phyloP scores from a whole-genome alignment of 768 basidiomycete genomes.

The Fibroporia radiculosa region DNA sequence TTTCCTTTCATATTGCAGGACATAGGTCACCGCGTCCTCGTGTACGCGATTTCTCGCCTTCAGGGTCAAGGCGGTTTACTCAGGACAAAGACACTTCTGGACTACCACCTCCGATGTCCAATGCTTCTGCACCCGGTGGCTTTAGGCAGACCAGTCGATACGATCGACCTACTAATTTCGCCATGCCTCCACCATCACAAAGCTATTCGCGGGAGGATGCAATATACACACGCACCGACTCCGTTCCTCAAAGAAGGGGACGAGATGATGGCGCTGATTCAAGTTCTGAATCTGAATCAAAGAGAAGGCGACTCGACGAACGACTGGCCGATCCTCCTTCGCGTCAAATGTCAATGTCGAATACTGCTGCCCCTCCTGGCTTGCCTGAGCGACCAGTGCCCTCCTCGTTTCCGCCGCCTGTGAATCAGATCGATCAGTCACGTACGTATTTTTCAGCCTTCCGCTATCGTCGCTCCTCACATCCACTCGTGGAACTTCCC shows the following conservation, averaged over 20 bases:
- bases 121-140: neutral
- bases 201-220: neutral
- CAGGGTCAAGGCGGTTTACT: neutral
- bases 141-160: conserved; percentile 3
- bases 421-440: conserved; percentile 8
- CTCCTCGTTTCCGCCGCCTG: conserved; percentile 1
- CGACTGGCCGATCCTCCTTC: conserved; percentile 3
- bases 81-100: neutral
- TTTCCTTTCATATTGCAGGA: conserved; percentile 39
- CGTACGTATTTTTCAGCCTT: conserved; percentile 27
- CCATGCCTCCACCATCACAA: neutral
- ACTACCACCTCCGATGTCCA: neutral
- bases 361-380: conserved; percentile 3
- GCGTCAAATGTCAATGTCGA: conserved; percentile 1
- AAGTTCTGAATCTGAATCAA: conserved; percentile 9
- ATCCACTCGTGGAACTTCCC: conserved; percentile 21
- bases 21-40: conserved; percentile 35
- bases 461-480: conserved; percentile 11
- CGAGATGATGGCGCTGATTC: conserved; percentile 11
- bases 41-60: conserved; percentile 24
- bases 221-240: conserved; percentile 6
- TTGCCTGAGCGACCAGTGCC: conserved; percentile 11
- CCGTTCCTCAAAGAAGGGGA: conserved; percentile 15
- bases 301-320: conserved; percentile 19
- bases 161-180: conserved; percentile 4